Evolutionary conservation across 2,329 filamentous ascomycete species (phyloP), one percentile per base, ranked within the genome.

Genomic region (Exophiala bonariae): DNA sequence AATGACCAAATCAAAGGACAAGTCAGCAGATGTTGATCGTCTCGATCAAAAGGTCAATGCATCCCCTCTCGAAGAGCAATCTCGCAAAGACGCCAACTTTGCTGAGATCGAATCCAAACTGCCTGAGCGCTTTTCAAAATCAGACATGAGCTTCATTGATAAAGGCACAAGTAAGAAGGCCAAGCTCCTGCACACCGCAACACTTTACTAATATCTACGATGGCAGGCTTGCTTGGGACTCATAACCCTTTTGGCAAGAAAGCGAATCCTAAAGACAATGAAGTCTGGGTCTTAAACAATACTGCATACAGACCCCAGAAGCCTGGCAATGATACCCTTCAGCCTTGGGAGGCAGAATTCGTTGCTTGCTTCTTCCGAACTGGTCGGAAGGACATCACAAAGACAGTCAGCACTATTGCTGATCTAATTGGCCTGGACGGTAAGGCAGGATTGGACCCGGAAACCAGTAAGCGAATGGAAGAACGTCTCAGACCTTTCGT

Each of bases 261-360:
- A 26, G 79, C 89, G 37, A 78, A 82, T 44, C 73, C 76, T 13
- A 70, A 80, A n/a, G 66, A 74, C 40, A 86, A 96, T 64, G 82
- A 80, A 11, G 83, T 96, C 32, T 96, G 92, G 92, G 73, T 96
- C 6, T 75, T 96, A 38, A 90, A 97, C 71, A 96, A 93, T 61
- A 92, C 87, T 2, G 91, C 90, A 3, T 92, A 86, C 64, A 80
- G 81, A 50, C 59, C 65, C 18, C 41, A 62, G 43, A 63, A 64
- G 52, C 36, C 61, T 49, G 59, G 60, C 14, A 60, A 66, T 48
- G 66, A 68, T 2, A 18, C 22, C 10, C n/a, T 32, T 38, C 43
- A 66, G 63, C 53, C 60, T 42, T 96, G 90, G 89, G 77, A 87
- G 61, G 86, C 86, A 19, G 89, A 96, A 63, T 90, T 91, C 52